Base-by-base conservation (phyloP, 2,329 filamentous ascomycete genomes). In the Xenoacremonium recifei region DNA sequence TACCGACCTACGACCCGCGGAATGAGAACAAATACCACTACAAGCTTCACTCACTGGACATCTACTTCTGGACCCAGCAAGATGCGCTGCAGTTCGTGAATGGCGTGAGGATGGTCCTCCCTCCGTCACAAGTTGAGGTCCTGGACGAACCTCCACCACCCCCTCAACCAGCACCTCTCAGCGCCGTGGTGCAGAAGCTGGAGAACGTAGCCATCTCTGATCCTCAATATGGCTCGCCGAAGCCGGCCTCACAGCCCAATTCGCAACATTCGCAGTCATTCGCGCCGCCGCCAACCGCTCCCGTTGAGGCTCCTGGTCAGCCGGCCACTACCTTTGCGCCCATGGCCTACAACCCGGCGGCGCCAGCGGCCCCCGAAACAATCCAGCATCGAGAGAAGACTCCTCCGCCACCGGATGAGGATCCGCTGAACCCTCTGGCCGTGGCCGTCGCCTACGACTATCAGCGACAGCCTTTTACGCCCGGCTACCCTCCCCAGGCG, bases 21-120 rank as follows among this genome's bases (percentile, higher is more conserved):
- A 88, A 89, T 63, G 80, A 90, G 63, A 82, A 79, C 60, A 89
- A 86, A 62, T 90, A 89, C 62, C 80, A 89, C 71, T 89, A 89
- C 68, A 82, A 81, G 60, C 75, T 92, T 6, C 82, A 89, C 60
- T 84, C 83, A 0, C 62, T 91, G 43, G 87, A 91, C 58, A 69
- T 91, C 12, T 92, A 92, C 68, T 86, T 91, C 58, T 90, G 85
- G 85, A 88, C 82, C 0, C 79, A 81, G 46, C 73, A 81, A 42
- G 87, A 91, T 64, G 85, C 86, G 2, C 68, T 81, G 20, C 76
- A 81, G 42, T 87, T 91, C 50, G 68, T 90, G 47, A 84, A 84
- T 54, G 82, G 80, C 12, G 69, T 89, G 40, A 73, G 83, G 37
- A 75, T 80, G 40, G 77, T 89, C 4, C 63, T 89, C 19, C 82